Base-by-base conservation (phyloP, 441 rosid genomes). In the Kokia cookei region DNA sequence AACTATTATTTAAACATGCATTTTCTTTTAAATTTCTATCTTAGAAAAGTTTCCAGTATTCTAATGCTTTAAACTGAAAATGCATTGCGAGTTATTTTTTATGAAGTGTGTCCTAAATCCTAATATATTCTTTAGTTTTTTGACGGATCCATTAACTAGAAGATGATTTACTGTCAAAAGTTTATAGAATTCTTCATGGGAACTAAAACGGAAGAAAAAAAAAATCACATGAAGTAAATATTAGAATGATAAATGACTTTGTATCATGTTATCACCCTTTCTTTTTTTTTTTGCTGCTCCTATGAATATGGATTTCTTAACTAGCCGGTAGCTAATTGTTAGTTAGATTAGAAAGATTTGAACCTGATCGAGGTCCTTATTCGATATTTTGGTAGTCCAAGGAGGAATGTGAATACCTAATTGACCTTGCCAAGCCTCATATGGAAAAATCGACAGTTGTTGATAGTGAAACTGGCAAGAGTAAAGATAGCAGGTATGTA, bases 391-490 rank as follows among this genome's bases (percentile, higher is more conserved):
- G 75, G 77, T 84, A 96, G 98, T 83, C 82, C 50, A 87, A 91
- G 80, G 87, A 87, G 74, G 99, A 96, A 80, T 92, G 98, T 58
- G 88, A 92, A 48, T 86, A 92, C 79, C 79, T 93, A 47, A 93
- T 96, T 48, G 77, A 75, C 64, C 89, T 90, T 24, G 97, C 98
- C 37, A 88, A 82, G 86, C 98, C 98, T 13, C 85, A 83, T 74
- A 92, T 94, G 98, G 77, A 77, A 55, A 94, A 91, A 83, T 94
- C 98, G 19, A 83, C 90, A 1, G 97, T 94, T 71, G 97, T 92
- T 50, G 97, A 94, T 78, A 74, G 85, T 76, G 85, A 81, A 76
- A 94, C 97, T 69, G 97, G 97, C 73, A 83, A 87, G 87, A 91
- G 96, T 80, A 90, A 68, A 79, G 98, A 94, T 79, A 94, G 97